phyloP scores from a whole-genome alignment of 768 basidiomycete species.

The Gyrodon lividus region DNA sequence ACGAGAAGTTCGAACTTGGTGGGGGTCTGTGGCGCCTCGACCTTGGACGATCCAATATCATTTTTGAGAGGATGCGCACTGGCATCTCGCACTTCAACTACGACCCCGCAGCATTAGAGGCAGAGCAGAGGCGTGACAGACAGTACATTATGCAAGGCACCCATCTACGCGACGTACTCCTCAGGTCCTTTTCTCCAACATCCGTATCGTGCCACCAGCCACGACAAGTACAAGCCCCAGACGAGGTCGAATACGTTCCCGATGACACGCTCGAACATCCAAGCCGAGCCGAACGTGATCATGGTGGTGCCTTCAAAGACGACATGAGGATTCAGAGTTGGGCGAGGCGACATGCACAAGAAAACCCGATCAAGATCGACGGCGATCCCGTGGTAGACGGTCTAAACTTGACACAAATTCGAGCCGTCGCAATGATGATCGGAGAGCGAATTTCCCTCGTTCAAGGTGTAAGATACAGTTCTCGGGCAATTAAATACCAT shows the following conservation, averaged over 20 bases:
- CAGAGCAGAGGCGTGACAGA: slow-evolving; percentile 29
- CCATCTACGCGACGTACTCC: slow-evolving; percentile 64
- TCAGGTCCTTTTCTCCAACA: slow-evolving; percentile 50
- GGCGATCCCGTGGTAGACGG: slow-evolving; percentile 71
- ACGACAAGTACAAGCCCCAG: slow-evolving; percentile 43
- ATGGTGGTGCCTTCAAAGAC: slow-evolving; percentile 56
- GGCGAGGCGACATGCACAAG: slow-evolving; percentile 63
- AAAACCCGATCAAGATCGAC: slow-evolving; percentile 61
- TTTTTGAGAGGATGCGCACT: slow-evolving; percentile 64
- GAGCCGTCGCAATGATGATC: slow-evolving; percentile 86
- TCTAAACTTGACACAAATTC: slow-evolving; percentile 74
- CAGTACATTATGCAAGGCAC: slow-evolving; percentile 70
- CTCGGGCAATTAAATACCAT: neutral
- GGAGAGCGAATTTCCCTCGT: slow-evolving; percentile 75
- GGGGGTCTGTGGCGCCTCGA: slow-evolving; percentile 67
- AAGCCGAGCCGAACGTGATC: slow-evolving; percentile 21
- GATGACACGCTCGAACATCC: slow-evolving; percentile 40
- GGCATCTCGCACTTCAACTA: slow-evolving; percentile 59
- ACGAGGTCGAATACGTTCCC: slow-evolving; percentile 38
- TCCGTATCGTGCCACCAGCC: slow-evolving; percentile 26
- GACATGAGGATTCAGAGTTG: slow-evolving; percentile 82
- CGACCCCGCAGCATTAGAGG: slow-evolving; percentile 48
- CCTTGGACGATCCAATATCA: slow-evolving; percentile 63
- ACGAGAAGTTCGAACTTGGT: slow-evolving; percentile 43
- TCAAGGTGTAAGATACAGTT: slow-evolving; percentile 65